Conservation (phyloP, 169 alveolate genomes). For the Cardiosporidium cionae region DNA sequence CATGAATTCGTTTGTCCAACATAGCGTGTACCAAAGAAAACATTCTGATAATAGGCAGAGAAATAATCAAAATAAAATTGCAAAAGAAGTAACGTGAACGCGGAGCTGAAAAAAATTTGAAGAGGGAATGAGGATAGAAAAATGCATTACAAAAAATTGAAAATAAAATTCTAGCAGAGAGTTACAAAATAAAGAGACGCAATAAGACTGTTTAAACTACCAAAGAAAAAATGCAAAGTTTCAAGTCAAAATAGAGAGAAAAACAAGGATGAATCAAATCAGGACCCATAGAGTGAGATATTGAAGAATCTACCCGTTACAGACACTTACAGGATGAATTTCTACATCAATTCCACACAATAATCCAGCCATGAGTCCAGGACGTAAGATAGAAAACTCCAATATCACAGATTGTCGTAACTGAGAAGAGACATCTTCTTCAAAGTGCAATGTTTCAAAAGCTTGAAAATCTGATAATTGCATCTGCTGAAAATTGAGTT, state of each 20-base stretch:
- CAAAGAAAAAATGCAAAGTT: too few species aligned
- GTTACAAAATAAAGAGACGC: too few species aligned
- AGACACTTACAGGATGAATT: neutral
- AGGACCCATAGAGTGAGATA: too few species aligned
- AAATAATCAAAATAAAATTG: too few species aligned
- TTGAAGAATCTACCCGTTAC: neutral
- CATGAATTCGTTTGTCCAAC: constrained; percentile 18
- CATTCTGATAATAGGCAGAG: constrained; percentile 11
- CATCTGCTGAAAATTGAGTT: constrained; percentile 10
- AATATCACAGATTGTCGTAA: constrained; percentile 1
- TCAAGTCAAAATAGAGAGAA: too few species aligned
- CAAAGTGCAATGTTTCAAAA: constrained; percentile 13
- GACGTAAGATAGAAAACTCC: constrained; percentile 1
- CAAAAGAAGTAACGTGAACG: too few species aligned
- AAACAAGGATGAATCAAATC: too few species aligned
- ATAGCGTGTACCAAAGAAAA: constrained; percentile 13
- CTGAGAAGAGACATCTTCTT: neutral
- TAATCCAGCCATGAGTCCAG: constrained; percentile 17
- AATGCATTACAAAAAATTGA: too few species aligned
- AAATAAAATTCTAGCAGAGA: too few species aligned
- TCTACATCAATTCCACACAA: constrained; percentile 12
- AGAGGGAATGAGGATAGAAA: too few species aligned
- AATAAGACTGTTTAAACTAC: too few species aligned
- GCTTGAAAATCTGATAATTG: constrained; percentile 6
- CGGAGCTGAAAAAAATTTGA: too few species aligned